Evolutionary conservation across 106 monocot species (phyloP), one percentile per base, ranked within the genome.

Genomic region (Allium sativum): DNA sequence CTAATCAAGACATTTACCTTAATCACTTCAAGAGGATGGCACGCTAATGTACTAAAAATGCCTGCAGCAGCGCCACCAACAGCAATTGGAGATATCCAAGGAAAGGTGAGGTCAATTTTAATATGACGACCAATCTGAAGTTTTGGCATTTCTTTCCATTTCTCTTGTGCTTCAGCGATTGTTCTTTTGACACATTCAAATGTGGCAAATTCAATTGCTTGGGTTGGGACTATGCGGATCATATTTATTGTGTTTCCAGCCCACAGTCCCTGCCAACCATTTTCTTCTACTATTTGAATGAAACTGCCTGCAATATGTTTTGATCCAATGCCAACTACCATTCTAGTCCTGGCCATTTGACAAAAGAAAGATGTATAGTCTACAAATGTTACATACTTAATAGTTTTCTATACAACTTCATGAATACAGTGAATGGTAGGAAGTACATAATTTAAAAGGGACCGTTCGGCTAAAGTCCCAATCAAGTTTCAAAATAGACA

Each of bases 1-100:
- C 18, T 17, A 42, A 55, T 42, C 11, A 56, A 55, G 13, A 40
- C 0, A 55, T 11, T 75, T 60, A 93, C 93, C 84, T 95, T 95
- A 50, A 95, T 67, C 40, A 95, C 95, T 75, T 95, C 95, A 45
- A 95, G 87, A 56, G 95, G 95, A 76, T 95, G 95, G 65, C 95
- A 95, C 13, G 75, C 45, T 5, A 95, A 79, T 21, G 95, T 90
- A 78, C 90, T 87, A 22, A 79, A 81, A 52, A 95, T 87, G 31
- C 95, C 95, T 44, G 95, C 95, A 70, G 95, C 84, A 6, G 95
- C 95, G 44, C 95, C 95, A 66, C 84, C 95, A 65, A 87, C 66
- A 47, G 90, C 95, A 70, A 90, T 59, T 4, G 95, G 90, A 65
- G 95, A 95, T 42, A 95, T 56, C 78, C 81, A 90, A 22, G 77